Base-by-base conservation (phyloP, 2,329 filamentous ascomycete genomes). In the Colletotrichum abscissum region DNA sequence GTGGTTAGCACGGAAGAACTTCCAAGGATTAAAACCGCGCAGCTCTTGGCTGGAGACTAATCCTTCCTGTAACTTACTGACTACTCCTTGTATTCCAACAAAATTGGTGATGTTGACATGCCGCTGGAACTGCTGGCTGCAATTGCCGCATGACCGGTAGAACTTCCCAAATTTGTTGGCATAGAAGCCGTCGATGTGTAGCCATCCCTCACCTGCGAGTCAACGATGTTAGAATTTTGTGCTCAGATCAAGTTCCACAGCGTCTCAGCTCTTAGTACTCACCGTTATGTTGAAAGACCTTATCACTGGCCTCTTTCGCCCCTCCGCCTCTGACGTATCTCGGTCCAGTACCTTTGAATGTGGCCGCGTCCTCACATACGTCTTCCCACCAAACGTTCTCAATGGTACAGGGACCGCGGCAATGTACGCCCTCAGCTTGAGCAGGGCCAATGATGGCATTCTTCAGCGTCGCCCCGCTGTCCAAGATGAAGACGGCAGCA, bases 51-150 rank as follows among this genome's bases (percentile, higher is more conserved):
- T n/a, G 4, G 8, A 11, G 4, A 22, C 11, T 4, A 16, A 3
- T 16, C 24, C 5, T n/a, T 6, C 5, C 2, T n/a, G 7, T 2
- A 2, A 63, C 66, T 63, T 55, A 68, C 66, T 62, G 11, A 68
- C 57, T 24, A 62, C 59, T 19, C 66, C 66, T 33, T 68, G 66
- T 22, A 68, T 68, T 14, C 66, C 66, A 8, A 68, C 66, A 56
- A 68, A 68, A 58, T 68, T 68, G n/a, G 66, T 68, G 28, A 68
- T 68, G 57, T 68, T 68, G 66, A 68, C 66, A 46, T 68, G 66
- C 1, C 66, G 66, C 30, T 68, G 66, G 28, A 63, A 63, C 46
- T 63, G 62, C 62, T 63, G 62, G 62, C 62, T 63, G 22, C 63
- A 65, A 52, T 65, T 65, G 22, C 63, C 63, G 11, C 63, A 65